phyloP scores from a whole-genome alignment of 1,139 yeast species.

The Blastobotrys aristatus region DNA sequence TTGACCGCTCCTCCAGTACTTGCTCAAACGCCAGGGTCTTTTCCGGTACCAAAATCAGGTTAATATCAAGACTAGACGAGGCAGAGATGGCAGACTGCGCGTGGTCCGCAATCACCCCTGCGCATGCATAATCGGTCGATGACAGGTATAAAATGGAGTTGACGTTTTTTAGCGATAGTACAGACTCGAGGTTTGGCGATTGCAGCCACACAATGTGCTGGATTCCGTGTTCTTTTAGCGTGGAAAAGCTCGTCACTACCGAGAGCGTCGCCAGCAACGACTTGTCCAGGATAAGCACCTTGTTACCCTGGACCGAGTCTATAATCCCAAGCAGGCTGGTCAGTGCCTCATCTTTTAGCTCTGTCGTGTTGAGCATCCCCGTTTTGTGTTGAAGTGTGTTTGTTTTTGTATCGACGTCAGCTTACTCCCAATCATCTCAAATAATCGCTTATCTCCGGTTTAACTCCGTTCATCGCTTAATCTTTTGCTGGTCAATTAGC shows the following conservation, averaged over 20 bases:
- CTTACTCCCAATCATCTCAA: no score
- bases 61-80: constrained; percentile 14
- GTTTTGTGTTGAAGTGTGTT: no score
- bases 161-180: constrained; percentile 12
- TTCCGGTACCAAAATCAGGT: constrained; percentile 35
- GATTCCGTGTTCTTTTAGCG: constrained; percentile 53
- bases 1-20: constrained; percentile 34
- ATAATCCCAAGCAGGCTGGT: constrained; percentile 29
- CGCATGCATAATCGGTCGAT: constrained; percentile 21
- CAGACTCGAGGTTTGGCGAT: constrained; percentile 16
- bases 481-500: no score
- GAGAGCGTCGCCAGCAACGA: constrained; percentile 53
- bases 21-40: constrained; percentile 32
- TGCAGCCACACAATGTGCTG: constrained; percentile 57
- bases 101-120: constrained; percentile 27
- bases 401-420: no score
- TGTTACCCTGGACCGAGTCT: constrained; percentile 33
- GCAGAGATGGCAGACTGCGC: constrained; percentile 24
- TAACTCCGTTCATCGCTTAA: no score
- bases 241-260: constrained; percentile 52
- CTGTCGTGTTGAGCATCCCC: constrained; percentile 22
- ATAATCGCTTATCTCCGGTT: no score
- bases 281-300: constrained; percentile 50
- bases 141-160: constrained; percentile 24
- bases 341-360: constrained; percentile 30